A percentile compares a stretch with the other conserved stretches of the same genome.
phyloP scores from a whole-genome alignment of 192 early-diverging fungal genomes.

The Glomus cerebriforme region DNA sequence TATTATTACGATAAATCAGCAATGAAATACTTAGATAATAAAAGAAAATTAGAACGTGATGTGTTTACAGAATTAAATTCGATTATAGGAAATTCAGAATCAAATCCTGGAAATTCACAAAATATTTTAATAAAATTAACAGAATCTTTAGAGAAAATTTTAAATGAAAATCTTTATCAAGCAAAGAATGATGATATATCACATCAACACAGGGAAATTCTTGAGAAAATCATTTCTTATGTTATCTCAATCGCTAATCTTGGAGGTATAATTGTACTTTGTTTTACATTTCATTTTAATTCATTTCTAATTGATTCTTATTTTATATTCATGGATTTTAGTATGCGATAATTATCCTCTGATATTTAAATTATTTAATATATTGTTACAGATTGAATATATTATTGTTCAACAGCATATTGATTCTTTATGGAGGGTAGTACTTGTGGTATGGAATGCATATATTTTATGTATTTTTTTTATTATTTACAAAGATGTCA shows the following conservation, averaged over 20 bases:
- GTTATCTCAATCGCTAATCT: neutral
- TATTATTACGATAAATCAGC: neutral
- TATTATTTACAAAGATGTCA: neutral
- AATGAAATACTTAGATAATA: neutral
- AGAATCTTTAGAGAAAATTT: neutral
- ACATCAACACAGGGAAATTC: neutral
- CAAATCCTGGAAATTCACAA: neutral
- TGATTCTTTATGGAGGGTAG: neutral
- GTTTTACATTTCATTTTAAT: neutral
- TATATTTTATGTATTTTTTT: too few relatives aligned
- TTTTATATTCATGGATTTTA: neutral
- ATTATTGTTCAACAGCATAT: neutral
- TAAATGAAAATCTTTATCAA: neutral
- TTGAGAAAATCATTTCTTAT: neutral
- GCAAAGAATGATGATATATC: neutral
- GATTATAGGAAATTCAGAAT: neutral
- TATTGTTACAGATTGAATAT: conserved; percentile 3
- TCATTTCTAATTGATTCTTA: neutral
- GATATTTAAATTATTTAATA: conserved; percentile 3
- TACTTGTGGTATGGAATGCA: neutral
- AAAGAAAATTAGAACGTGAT: neutral
- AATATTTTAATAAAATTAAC: neutral
- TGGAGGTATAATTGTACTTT: neutral
- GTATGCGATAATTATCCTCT: neutral
- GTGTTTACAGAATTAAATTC: neutral